A percentile compares a stretch with the other conserved stretches of the same genome.
Conservation (phyloP, 2,329 filamentous ascomycete species). For the Intubia oerlemansii region DNA sequence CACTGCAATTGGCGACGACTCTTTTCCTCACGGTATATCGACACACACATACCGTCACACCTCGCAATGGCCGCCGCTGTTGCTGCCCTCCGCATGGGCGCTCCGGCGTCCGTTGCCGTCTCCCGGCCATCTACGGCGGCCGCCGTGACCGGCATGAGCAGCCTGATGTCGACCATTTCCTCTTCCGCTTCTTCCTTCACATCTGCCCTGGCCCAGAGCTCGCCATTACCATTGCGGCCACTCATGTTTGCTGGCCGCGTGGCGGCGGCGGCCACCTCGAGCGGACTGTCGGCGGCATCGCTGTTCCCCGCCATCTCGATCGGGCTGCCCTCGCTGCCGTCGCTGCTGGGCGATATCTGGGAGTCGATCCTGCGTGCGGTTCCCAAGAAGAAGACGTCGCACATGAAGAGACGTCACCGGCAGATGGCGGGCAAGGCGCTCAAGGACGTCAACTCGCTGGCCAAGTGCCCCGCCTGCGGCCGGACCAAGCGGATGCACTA, state of each 20-base stretch:
- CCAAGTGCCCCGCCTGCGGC: slow-evolving; percentile 78
- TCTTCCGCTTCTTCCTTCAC: background rate
- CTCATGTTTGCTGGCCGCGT: no score
- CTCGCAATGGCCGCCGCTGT: slow-evolving; percentile 3
- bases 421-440: slow-evolving; percentile 91
- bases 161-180: no score
- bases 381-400: slow-evolving; percentile 96
- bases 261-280: no score
- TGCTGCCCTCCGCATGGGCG: slow-evolving; percentile 5
- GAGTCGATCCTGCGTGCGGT: slow-evolving; percentile 81
- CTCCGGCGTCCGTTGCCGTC: slow-evolving; percentile 1
- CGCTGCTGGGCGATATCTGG: slow-evolving; percentile 58
- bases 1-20: no score
- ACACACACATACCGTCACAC: background rate
- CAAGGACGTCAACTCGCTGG: slow-evolving; percentile 72
- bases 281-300: no score
- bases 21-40: no score
- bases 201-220: slow-evolving; percentile 1
- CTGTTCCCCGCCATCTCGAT: slow-evolving; percentile 19
- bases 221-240: slow-evolving; percentile 3
- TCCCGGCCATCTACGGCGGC: slow-evolving; percentile 4
- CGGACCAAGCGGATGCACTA: slow-evolving; percentile 73
- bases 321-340: slow-evolving; percentile 29
- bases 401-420: slow-evolving; percentile 82
- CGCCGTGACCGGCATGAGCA: no score